A percentile compares a stretch with the other conserved stretches of the same genome.
These are phyloP conservation scores for Trichoderma brevicompactum DNA, from an alignment of 2,329 filamentous ascomycete genomes.

Conservation along the genomic window DNA sequence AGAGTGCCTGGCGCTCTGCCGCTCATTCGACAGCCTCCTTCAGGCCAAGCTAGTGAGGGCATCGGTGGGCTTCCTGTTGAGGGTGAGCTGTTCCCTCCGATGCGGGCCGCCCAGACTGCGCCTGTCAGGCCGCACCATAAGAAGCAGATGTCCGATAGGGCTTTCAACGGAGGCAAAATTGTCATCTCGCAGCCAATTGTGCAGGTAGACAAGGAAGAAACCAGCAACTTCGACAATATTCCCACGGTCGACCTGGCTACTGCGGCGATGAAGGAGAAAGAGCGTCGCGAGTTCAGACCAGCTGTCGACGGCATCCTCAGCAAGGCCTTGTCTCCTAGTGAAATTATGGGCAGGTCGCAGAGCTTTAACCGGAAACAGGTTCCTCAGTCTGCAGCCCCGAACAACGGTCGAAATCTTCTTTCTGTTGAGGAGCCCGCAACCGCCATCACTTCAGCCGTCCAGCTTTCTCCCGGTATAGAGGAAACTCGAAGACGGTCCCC, in stretches of 20 bases:
- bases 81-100: constrained; percentile 49
- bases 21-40: constrained; percentile 45
- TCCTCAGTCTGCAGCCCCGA: constrained; percentile 5
- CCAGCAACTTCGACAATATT: constrained; percentile 51
- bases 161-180: constrained; percentile 45
- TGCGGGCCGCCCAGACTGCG: constrained; percentile 40
- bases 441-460: constrained; percentile 44
- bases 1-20: constrained; percentile 39
- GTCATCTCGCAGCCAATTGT: constrained; percentile 57
- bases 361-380: constrained; percentile 48
- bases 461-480: constrained; percentile 56
- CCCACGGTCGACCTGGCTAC: constrained; percentile 55
- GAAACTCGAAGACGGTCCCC: constrained; percentile 59
- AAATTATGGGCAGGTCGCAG: constrained; percentile 41
- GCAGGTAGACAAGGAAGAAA: constrained; percentile 39
- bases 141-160: constrained; percentile 30
- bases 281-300: constrained; percentile 46
- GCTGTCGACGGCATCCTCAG: constrained; percentile 43
- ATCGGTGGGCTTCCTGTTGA: constrained; percentile 47
- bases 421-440: constrained; percentile 17
- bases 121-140: constrained; percentile 29
- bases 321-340: constrained; percentile 41
- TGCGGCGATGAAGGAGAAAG: constrained; percentile 52
- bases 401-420: constrained; percentile 10
- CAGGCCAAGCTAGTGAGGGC: constrained; percentile 43